Base-by-base conservation (phyloP, 73 alveolate species). In the Paramecium bursaria region DNA sequence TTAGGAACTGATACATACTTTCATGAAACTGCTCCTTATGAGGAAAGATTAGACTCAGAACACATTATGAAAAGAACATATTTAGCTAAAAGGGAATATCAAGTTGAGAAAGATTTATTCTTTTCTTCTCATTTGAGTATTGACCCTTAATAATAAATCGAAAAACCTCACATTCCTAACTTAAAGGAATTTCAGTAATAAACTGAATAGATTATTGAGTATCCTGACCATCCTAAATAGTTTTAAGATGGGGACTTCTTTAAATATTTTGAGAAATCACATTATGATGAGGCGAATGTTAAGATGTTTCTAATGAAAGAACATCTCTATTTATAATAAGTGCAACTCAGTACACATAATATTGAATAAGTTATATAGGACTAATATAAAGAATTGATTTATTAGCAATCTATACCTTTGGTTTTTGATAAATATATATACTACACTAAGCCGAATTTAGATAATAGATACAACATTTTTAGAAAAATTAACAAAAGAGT, bases 1-100 rank as follows among this genome's bases (percentile, higher is more conserved):
- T 47, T 79, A 19, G 89, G 89, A 15, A 79, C 89, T 1, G 54
- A 79, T 48, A 79, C 89, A 0, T 47, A 53, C 46, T 79, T 79
- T 35, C 89, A 79, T 55, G 89, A 79, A 79, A 74, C 47, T 0
- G 46, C 46, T 19, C 9, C 53, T 4, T 74, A 74, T 48, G 86
- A 74, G 14, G 89, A 79, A 46, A 52, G 89, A 54, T 42, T 79
- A 7, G 89, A 79, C 54, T 53, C 85, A 1, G 89, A 79, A 26
- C 73, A 79, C 42, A 73, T 79, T 23, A 79, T 79, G 89, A 73
- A 39, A 55, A 79, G 89, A 79, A 31, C 51, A 54, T n/a, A 53
- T 0, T 67, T 67, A 39, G 85, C 61, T 14, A 54, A 61, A 79
- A 30, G 42, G 3, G 89, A 79, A 52, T 17, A 49, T 39, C 19